Evolutionary conservation across 345 rosid genomes (phyloP), one percentile per base, ranked within the genome.

Genomic region (Psidium friedrichsthalianum): DNA sequence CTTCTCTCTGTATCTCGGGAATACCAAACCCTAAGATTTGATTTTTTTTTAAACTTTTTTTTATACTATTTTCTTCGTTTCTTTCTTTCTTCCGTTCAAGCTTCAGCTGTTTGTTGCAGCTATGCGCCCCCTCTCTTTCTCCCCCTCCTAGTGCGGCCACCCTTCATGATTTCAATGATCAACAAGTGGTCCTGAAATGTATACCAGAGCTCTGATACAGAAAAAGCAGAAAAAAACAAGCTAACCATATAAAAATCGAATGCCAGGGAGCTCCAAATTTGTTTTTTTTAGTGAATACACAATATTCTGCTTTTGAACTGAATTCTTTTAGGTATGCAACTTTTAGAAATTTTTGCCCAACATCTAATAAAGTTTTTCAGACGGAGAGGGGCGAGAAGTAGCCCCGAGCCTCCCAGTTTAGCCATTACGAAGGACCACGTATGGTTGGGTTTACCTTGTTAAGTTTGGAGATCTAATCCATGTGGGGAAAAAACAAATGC

Each of bases 1-100:
- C 51, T 36, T 83, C 85, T 76, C 86, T 85, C 85, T 83, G 88
- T 54, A 88, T 52, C 85, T 42, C 87, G 93, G 93, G 92, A 90
- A 56, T 85, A 85, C 74, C 85, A 84, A 90, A 69, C 78, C 78
- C 78, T 69, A 69, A 69, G 6, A 69, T 69, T 69, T 69, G 78
- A 32, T 32, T 18, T 18, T 69, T 36, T 16, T 9, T 49, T 47
- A n/a, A n/a, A n/a, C 36, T 9, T 49, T 9, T 49, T 49, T 49
- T 49, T 9, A 49, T 49, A 69, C 44, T 69, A 32, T 69, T 69
- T 32, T 20, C 22, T 69, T 18, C 87, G 89, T 88, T 90, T 87
- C 88, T 85, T 88, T 86, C 85, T 40, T 40, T 83, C 83, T 32
- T 47, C 58, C 57, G 55, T 56, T 52, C 55, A 36, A 87, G 82